Evolutionary conservation across 1,139 yeast genomes (phyloP).

Genomic region (Candida neerlandica): DNA sequence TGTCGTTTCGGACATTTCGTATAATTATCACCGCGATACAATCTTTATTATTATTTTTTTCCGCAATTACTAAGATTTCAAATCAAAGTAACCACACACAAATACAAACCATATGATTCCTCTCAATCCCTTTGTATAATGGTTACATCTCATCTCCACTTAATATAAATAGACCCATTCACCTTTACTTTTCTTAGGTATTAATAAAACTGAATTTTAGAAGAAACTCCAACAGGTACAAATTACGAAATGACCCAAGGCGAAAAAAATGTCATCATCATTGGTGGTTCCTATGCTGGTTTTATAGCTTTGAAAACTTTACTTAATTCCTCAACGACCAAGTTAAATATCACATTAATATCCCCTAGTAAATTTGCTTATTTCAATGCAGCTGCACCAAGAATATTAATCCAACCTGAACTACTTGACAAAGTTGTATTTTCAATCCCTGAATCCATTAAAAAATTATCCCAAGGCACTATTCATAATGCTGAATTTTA

Average conservation of each 20-base stretch:
- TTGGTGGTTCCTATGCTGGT: slow-evolving; percentile 42
- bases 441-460: slow-evolving; percentile 21
- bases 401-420: slow-evolving; percentile 31
- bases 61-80: no score
- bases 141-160: no score
- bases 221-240: neutral
- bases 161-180: no score
- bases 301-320: slow-evolving; percentile 26
- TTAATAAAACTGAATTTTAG: no score
- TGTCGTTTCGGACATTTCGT: no score
- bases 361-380: slow-evolving; percentile 23
- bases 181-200: no score
- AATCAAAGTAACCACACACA: no score
- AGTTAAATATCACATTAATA: slow-evolving; percentile 19
- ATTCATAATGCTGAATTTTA: slow-evolving; percentile 19
- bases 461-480: slow-evolving; percentile 16
- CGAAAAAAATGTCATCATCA: slow-evolving; percentile 25
- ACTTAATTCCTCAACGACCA: slow-evolving; percentile 12
- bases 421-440: slow-evolving; percentile 21
- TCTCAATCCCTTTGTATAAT: no score
- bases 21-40: no score
- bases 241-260: slow-evolving; percentile 1
- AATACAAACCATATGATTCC: no score
- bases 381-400: slow-evolving; percentile 32
- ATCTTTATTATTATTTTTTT: no score